Percentiles rank a stretch among this genome's conserved stretches.
Conservation (phyloP, 1,284 basidiomycete species). For the Leucoagaricus sp. region DNA sequence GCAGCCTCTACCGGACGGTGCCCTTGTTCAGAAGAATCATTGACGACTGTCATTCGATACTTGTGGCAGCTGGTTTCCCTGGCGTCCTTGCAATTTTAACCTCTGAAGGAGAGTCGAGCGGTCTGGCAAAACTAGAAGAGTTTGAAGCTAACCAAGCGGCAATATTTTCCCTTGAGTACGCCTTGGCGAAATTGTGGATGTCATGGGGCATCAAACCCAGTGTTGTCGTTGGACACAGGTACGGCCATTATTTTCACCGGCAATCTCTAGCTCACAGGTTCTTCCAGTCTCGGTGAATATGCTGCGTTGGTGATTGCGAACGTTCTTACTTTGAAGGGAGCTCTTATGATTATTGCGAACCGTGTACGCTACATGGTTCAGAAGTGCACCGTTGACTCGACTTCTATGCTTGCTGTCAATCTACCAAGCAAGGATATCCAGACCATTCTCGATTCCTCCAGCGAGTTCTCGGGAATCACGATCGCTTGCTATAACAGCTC, state of each 20-base stretch:
- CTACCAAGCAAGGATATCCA: conserved; percentile 36
- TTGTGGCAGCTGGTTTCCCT: conserved; percentile 49
- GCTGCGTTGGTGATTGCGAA: conserved; percentile 61
- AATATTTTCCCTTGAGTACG: conserved; percentile 61
- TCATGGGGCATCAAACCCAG: conserved; percentile 62
- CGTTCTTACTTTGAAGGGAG: conserved; percentile 55
- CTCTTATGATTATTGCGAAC: conserved; percentile 57
- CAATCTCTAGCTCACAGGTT: conserved; percentile 13
- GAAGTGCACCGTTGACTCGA: conserved; percentile 43
- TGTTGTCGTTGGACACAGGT: conserved; percentile 71
- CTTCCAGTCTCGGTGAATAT: conserved; percentile 66
- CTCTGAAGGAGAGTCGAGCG: conserved; percentile 22
- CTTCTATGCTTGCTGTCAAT: conserved; percentile 63
- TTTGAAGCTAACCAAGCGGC: conserved; percentile 55
- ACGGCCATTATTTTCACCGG: conserved; percentile 17
- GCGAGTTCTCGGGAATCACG: conserved; percentile 37
- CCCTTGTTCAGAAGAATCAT: conserved; percentile 49
- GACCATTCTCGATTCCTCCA: conserved; percentile 34
- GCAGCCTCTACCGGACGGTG: conserved; percentile 49
- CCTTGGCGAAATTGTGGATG: conserved; percentile 59
- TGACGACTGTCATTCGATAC: conserved; percentile 55
- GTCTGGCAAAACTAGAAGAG: conserved; percentile 26
- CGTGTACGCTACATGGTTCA: conserved; percentile 55
- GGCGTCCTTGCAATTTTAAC: conserved; percentile 51
- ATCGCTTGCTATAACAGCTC: conserved; percentile 67